phyloP scores from a whole-genome alignment of 257 asterid species.

The Solanum piurae region DNA sequence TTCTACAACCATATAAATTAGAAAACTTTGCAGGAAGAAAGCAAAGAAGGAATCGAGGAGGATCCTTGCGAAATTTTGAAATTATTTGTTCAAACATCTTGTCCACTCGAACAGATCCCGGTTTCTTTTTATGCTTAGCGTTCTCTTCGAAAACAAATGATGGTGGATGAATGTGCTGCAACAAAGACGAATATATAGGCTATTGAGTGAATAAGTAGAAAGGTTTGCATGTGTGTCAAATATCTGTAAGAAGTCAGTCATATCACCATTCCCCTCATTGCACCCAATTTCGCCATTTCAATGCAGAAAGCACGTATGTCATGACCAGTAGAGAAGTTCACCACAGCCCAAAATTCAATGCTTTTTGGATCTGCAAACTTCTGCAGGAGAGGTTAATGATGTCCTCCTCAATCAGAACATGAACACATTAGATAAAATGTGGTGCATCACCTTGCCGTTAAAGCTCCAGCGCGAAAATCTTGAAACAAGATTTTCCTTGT shows the following conservation, averaged over 20 bases:
- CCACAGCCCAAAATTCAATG: constrained; percentile 31
- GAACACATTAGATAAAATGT: not conserved
- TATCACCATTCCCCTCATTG: constrained; percentile 30
- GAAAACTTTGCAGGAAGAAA: constrained; percentile 28
- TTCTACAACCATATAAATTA: constrained; percentile 26
- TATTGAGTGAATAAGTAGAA: not conserved
- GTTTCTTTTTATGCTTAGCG: constrained; percentile 17
- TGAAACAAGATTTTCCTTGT: constrained; percentile 24
- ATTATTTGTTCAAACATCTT: constrained; percentile 26
- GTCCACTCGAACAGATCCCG: constrained; percentile 31
- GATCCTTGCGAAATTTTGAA: constrained; percentile 17
- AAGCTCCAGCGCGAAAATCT: constrained; percentile 36
- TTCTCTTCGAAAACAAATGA: constrained; percentile 30
- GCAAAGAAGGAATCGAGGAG: constrained; percentile 37
- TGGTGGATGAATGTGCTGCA: constrained; percentile 29
- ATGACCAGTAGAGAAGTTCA: constrained; percentile 27
- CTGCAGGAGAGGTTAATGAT: constrained; percentile 5
- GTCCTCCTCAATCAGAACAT: not conserved
- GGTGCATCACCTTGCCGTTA: constrained; percentile 29
- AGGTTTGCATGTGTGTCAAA: not conserved
- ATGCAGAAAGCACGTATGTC: constrained; percentile 10
- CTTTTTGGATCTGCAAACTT: constrained; percentile 25
- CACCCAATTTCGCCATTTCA: constrained; percentile 21
- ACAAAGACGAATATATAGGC: not conserved
- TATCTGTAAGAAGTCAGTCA: not conserved